Base-by-base conservation (phyloP, 2,329 filamentous ascomycete species). In the Septoria petroselini region DNA sequence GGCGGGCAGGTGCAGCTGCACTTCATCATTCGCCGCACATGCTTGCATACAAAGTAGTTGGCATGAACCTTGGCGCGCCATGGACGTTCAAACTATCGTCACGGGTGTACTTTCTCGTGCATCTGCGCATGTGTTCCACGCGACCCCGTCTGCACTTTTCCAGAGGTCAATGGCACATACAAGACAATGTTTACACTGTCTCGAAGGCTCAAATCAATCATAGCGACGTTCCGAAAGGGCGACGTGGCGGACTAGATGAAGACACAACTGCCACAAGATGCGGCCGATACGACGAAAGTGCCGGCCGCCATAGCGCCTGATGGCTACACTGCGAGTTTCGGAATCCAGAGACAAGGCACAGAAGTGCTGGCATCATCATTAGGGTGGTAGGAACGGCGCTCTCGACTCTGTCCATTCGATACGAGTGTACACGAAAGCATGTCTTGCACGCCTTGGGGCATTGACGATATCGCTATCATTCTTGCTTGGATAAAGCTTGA, bases 371-470 rank as follows among this genome's bases (percentile, higher is more conserved):
- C 27, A 51, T 57, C 6, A 33, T 35, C 7, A 42, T 53, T 23
- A 41, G 50, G 5, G 42, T 54, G 14, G 30, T 57, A 19, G 54
- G 54, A 3, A 57, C 54, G 50, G 41, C 47, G 8, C n/a, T 49
- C 12, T 48, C 54, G 23, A 53, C 54, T 23, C 19, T 46, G 1
- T 52, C 52, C 21, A 45, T 54, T 15, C 7, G 38, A 4, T 54
- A 3, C 40, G 50, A 21, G 19, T 57, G 1, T 57, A 57, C 31
- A 57, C 54, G 8, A 57, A 53, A 40, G 48, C 54, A 14, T 48
- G 27, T 18, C 39, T 52, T 6, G 41, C 54, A 9, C 47, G 41
- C 2, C 31, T 30, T 54, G 50, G 29, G 54, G 50, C n/a, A 17
- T 57, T n/a, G 54, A 53, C 17, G 54, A 57, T 41, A 31, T 48